Conservation (phyloP, 192 early-diverging fungal species). For the Coemansia biformis region DNA sequence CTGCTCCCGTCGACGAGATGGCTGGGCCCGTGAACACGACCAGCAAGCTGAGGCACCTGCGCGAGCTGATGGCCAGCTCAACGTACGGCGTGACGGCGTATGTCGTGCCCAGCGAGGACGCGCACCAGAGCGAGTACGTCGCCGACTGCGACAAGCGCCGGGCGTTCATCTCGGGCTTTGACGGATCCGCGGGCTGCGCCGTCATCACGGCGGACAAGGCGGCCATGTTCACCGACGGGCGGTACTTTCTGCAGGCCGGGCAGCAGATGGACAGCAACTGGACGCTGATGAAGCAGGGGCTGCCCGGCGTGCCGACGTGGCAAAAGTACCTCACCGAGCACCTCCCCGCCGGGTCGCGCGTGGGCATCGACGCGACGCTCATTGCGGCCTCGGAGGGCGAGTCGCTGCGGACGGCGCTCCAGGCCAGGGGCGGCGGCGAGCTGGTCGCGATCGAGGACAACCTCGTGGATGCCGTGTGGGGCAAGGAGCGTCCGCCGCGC, state of each 20-base stretch:
- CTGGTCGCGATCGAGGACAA: conserved; percentile 72
- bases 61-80: conserved; percentile 55
- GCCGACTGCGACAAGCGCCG: conserved; percentile 84
- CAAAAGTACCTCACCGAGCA: conserved; percentile 79
- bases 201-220: conserved; percentile 75
- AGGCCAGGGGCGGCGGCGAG: conserved; percentile 51
- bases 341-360: conserved; percentile 66
- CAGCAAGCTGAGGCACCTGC: conserved; percentile 53
- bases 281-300: conserved; percentile 89
- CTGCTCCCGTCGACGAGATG: conserved; percentile 11
- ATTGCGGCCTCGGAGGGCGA: conserved; percentile 65
- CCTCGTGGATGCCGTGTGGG: conserved; percentile 86
- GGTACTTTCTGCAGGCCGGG: conserved; percentile 95
- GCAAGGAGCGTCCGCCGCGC: conserved; percentile 59
- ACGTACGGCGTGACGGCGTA: conserved; percentile 56
- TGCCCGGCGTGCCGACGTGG: conserved; percentile 82
- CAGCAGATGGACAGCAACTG: conserved; percentile 89
- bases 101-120: conserved; percentile 92
- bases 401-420: conserved; percentile 54
- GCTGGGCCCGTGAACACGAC: conserved; percentile 48
- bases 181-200: conserved; percentile 95
- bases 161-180: conserved; percentile 89
- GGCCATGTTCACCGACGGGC: conserved; percentile 92
- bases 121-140: conserved; percentile 98
- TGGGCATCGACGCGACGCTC: conserved; percentile 89